Conservation (phyloP, 176 grass and related monocot genomes). For the Alloteropsis semialata region DNA sequence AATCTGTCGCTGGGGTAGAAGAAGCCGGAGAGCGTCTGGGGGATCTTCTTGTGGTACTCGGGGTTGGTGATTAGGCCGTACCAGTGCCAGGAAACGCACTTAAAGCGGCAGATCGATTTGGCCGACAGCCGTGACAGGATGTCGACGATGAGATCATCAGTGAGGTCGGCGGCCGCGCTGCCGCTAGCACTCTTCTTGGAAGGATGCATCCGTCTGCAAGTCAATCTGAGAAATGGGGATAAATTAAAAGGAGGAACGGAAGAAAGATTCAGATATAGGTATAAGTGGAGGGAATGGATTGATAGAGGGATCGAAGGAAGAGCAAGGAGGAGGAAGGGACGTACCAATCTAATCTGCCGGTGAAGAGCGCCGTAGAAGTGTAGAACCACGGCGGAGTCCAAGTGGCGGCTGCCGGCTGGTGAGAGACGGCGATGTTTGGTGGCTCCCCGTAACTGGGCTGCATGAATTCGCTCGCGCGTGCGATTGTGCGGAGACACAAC, state of each 20-base stretch:
- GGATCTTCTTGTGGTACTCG: neutral
- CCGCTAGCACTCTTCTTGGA: neutral
- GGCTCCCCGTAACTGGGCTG: too few relatives aligned
- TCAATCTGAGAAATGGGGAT: neutral
- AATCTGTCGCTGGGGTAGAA: neutral
- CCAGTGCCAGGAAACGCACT: slow-evolving; percentile 20
- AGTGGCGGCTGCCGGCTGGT: neutral
- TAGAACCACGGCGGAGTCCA: neutral
- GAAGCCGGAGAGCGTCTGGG: neutral
- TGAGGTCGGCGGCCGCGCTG: neutral
- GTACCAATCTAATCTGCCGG: neutral
- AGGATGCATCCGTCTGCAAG: neutral
- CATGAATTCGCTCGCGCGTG: too few relatives aligned
- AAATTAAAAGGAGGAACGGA: neutral
- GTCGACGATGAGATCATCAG: neutral
- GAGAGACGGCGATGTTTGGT: neutral
- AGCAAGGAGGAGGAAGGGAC: neutral
- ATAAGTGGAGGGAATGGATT: neutral
- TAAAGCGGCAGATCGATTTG: slow-evolving; percentile 3
- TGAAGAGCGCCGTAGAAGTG: too few relatives aligned
- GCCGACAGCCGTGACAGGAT: neutral
- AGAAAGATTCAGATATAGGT: neutral
- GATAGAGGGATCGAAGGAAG: neutral
- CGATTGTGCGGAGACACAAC: too few relatives aligned
- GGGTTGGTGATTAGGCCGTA: slow-evolving; percentile 2